A percentile compares a stretch with the other conserved stretches of the same genome.
Conservation (phyloP, 305 asterid species). For the Fraxinus paxiana region DNA sequence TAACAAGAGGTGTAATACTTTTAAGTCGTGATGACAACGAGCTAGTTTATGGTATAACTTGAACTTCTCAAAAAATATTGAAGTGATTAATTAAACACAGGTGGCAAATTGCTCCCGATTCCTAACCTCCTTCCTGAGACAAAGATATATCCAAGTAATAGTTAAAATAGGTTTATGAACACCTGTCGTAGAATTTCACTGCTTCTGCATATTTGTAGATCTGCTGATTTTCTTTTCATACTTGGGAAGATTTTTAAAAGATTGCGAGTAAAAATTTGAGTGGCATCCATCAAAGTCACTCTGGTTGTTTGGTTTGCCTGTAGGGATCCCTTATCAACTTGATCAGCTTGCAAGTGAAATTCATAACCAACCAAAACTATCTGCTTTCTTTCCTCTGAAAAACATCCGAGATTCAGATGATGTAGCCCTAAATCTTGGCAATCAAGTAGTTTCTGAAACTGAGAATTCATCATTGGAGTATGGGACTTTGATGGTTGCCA, state of each 20-base stretch:
- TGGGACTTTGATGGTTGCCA: slow-evolving; percentile 25
- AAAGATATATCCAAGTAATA: not conserved
- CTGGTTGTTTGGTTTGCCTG: slow-evolving; percentile 21
- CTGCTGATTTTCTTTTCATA: slow-evolving; percentile 18
- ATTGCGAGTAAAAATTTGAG: not conserved
- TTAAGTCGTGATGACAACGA: not conserved
- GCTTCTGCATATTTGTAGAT: slow-evolving; percentile 1
- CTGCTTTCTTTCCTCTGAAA: slow-evolving; percentile 62
- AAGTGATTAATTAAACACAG: not conserved
- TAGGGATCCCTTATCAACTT: slow-evolving; percentile 93
- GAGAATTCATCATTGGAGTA: slow-evolving; percentile 28
- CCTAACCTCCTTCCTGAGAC: not conserved
- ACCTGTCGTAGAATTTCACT: slow-evolving; percentile 1
- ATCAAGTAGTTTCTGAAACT: slow-evolving; percentile 28
- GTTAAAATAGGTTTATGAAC: not conserved
- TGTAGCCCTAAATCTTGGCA: slow-evolving; percentile 31
- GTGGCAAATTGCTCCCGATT: not conserved
- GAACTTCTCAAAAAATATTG: not conserved
- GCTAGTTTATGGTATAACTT: not conserved
- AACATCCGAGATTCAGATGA: slow-evolving; percentile 33
- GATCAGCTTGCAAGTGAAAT: slow-evolving; percentile 66
- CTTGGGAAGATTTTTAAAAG: not conserved
- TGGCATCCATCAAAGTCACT: slow-evolving; percentile 10
- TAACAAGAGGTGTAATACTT: not conserved
- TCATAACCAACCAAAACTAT: slow-evolving; percentile 67